These are phyloP conservation scores for Candida oleophila DNA, from an alignment of 805 yeast genomes.

Conservation along the genomic window DNA sequence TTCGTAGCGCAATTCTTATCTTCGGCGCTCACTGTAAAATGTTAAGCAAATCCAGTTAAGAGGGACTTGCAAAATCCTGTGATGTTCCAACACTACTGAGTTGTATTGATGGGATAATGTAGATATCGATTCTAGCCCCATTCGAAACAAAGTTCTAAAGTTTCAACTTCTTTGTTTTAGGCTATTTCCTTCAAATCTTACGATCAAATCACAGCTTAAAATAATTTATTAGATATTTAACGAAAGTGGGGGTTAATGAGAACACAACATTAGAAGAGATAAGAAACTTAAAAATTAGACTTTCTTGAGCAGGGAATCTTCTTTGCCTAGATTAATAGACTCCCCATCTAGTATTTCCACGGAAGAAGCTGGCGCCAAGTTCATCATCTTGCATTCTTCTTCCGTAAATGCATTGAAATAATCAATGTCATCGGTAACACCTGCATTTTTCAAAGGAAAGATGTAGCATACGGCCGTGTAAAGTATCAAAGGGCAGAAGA, in stretches of 20 bases:
- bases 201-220: not conserved
- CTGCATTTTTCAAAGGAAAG: slow-evolving; percentile 6
- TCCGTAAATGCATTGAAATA: slow-evolving; percentile 4
- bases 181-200: not conserved
- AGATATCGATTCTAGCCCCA: too few species aligned
- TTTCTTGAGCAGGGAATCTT: not conserved
- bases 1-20: not conserved
- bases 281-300: not conserved
- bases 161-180: not conserved
- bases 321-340: not conserved
- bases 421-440: slow-evolving; percentile 3
- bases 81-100: not conserved
- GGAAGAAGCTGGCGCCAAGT: not conserved
- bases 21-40: not conserved
- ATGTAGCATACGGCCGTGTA: slow-evolving; percentile 5
- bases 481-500: slow-evolving; percentile 6
- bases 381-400: slow-evolving; percentile 5
- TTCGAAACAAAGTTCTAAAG: not conserved
- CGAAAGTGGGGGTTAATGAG: not conserved
- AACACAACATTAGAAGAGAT: not conserved
- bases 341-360: slow-evolving; percentile 4
- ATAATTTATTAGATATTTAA: too few species aligned
- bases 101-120: too few species aligned
- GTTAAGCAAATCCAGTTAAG: not conserved
- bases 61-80: not conserved